Evolutionary conservation across 257 asterid genomes (phyloP).

Genomic region (Nemophila menziesii): DNA sequence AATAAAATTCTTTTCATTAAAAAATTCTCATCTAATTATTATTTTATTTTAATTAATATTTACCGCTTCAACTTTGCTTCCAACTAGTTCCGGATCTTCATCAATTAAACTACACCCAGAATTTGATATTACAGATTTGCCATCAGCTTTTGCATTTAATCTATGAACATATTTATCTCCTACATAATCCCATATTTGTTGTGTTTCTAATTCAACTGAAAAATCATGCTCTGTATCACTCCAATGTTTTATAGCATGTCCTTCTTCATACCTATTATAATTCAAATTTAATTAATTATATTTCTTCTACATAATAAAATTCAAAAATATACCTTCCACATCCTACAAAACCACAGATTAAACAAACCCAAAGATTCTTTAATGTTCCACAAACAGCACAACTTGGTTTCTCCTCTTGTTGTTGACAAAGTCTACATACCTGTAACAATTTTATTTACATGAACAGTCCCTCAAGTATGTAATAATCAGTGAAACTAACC

Average conservation of each 20-base stretch:
- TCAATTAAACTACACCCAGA: conserved; percentile 40
- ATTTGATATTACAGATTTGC: conserved; percentile 38
- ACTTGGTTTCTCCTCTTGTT: conserved; percentile 66
- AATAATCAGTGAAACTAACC: conserved; percentile 42
- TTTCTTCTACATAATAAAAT: no score
- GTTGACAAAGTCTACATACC: conserved; percentile 94
- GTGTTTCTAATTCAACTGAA: conserved; percentile 80
- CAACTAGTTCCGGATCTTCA: conserved; percentile 59
- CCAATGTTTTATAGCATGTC: conserved; percentile 88
- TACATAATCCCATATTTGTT: conserved; percentile 96
- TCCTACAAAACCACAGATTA: conserved; percentile 96
- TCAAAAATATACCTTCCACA: conserved; percentile 99
- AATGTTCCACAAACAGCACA: conserved; percentile 81
- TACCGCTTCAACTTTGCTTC: conserved; percentile 94
- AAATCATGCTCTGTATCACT: conserved; percentile 66
- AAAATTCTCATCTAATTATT: background rate
- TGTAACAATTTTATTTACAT: no score
- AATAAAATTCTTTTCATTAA: no score
- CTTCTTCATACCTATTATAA: conserved; percentile 72
- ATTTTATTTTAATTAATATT: no score
- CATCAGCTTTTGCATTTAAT: conserved; percentile 66
- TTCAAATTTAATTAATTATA: no score
- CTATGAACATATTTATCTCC: conserved; percentile 93
- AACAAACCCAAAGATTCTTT: conserved; percentile 76
- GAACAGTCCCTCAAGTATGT: background rate